These are phyloP conservation scores for Penicillium salamii DNA, from an alignment of 495 filamentous ascomycete species.

Conservation along the genomic window DNA sequence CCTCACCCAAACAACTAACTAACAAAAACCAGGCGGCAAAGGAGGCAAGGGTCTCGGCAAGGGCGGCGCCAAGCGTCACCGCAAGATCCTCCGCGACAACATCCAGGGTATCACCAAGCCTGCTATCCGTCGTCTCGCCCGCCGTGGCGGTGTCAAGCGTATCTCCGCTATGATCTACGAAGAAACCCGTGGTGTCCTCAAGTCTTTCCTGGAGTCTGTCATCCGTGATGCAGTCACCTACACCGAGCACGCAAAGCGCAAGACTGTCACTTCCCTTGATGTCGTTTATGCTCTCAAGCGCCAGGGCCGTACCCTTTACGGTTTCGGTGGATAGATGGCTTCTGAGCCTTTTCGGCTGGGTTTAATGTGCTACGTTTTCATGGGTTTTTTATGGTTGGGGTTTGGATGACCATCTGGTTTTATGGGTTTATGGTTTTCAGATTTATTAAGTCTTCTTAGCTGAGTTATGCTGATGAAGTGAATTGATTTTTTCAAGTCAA, in stretches of 20 bases:
- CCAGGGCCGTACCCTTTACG: slow-evolving; percentile 94
- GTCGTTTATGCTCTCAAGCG: slow-evolving; percentile 95
- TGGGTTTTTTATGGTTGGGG: slow-evolving; percentile 15
- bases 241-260: slow-evolving; percentile 95
- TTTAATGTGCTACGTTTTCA: slow-evolving; percentile 29
- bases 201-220: slow-evolving; percentile 64
- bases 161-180: slow-evolving; percentile 70
- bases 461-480: no score
- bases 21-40: slow-evolving; percentile 66
- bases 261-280: slow-evolving; percentile 94
- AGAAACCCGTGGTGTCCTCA: slow-evolving; percentile 66
- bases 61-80: slow-evolving; percentile 97
- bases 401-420: no score
- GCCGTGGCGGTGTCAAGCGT: slow-evolving; percentile 64
- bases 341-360: no score
- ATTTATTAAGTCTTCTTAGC: no score
- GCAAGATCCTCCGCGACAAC: slow-evolving; percentile 99
- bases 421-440: no score
- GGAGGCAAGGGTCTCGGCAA: slow-evolving; percentile 84
- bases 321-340: slow-evolving; percentile 87
- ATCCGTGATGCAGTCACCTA: slow-evolving; percentile 96
- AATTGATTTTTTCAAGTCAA: no score
- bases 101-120: slow-evolving; percentile 84
- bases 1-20: slow-evolving; percentile 3
- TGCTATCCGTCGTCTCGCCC: slow-evolving; percentile 65